Percentiles rank a stretch among this genome's conserved stretches.
These are phyloP conservation scores for Clarireedia hainanense DNA, from an alignment of 2,329 filamentous ascomycete genomes.

Conservation along the genomic window DNA sequence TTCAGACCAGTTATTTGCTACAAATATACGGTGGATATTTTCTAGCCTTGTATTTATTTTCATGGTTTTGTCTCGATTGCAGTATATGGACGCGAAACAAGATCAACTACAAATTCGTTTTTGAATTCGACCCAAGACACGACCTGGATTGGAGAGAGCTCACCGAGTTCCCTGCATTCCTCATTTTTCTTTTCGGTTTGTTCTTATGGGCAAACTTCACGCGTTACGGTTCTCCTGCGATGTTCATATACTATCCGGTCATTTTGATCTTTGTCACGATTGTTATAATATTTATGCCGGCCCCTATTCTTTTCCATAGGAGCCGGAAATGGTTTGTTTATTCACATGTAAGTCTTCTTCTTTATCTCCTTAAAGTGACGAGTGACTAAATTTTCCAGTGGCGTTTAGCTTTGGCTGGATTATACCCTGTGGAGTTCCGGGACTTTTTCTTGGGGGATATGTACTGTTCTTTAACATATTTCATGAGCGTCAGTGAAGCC, in stretches of 20 bases:
- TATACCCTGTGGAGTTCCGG: slow-evolving; percentile 91
- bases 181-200: slow-evolving; percentile 69
- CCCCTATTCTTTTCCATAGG: slow-evolving; percentile 63
- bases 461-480: slow-evolving; percentile 91
- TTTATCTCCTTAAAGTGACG: background rate
- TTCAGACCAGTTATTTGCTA: slow-evolving; percentile 60
- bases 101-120: slow-evolving; percentile 95
- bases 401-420: slow-evolving; percentile 73
- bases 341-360: slow-evolving; percentile 59
- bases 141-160: slow-evolving; percentile 86
- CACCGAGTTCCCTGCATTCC: slow-evolving; percentile 77
- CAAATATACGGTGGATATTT: slow-evolving; percentile 95
- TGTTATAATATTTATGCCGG: slow-evolving; percentile 67
- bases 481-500: slow-evolving; percentile 61
- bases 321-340: slow-evolving; percentile 82
- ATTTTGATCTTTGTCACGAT: slow-evolving; percentile 64
- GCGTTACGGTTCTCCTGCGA: slow-evolving; percentile 50
- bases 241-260: slow-evolving; percentile 84
- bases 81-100: slow-evolving; percentile 74
- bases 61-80: slow-evolving; percentile 80
- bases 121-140: slow-evolving; percentile 86
- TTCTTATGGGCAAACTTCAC: slow-evolving; percentile 88
- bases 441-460: slow-evolving; percentile 98
- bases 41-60: slow-evolving; percentile 69
- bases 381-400: slow-evolving; percentile 47